Evolutionary conservation across 306 rosid species (phyloP), one percentile per base, ranked within the genome.

Genomic region (Inga oerstediana): DNA sequence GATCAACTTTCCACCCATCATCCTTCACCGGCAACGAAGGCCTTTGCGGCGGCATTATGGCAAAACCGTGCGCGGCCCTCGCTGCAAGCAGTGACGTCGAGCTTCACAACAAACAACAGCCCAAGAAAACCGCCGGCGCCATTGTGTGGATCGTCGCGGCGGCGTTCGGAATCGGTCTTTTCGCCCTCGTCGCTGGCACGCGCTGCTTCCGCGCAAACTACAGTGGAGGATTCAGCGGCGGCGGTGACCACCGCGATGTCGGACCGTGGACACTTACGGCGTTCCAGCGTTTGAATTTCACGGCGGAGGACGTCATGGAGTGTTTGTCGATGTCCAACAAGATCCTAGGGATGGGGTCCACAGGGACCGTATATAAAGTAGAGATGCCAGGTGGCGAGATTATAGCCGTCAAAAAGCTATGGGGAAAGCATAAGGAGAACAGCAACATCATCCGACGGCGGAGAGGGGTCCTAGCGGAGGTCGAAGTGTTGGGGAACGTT

Each of bases 301-400:
- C 98, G 86, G 98, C 94, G 71, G 99, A 94, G 4, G 98, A 92
- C 8, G 99, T 96, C 12, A 37, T 91, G 0, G 97, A 93, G 78
- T 91, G 99, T n/a, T 43, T 92, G 68, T 82, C 95, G 6, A 87
- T 87, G 89, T 89, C 98, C 0, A 90, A 94, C 43, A 90, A 92
- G 85, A 88, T 93, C 7, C 14, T 95, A 0, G 99, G 99, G 39
- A 96, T 92, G 99, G 98, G 99, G 71, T 90, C 97, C 78, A 84
- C 98, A 0, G 99, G 99, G 1, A 92, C 98, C 0, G 99, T 96
- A 2, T 96, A 92, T 44, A 89, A 87, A 1, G 98, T 96, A 0
- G 98, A 94, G 43, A 90, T 96, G 98, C 94, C 99, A 87, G 91
- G 97, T 86, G 97, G 99, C 58, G 98, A 96, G 82, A 89, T 90